These are phyloP conservation scores for Conringia planisiliqua DNA, from an alignment of 345 rosid genomes.

Conservation along the genomic window DNA sequence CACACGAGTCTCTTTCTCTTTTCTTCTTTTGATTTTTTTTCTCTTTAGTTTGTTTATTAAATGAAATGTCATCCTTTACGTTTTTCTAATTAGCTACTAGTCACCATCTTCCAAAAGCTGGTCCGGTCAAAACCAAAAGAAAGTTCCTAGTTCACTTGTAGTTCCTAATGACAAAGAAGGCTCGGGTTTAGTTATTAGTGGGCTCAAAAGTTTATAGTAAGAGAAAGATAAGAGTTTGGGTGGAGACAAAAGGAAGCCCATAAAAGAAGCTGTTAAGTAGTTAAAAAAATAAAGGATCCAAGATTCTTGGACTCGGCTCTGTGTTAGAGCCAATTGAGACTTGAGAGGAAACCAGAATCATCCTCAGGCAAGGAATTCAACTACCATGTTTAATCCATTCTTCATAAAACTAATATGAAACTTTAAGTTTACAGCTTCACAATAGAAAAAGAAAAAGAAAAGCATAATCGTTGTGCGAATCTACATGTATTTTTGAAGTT, in stretches of 20 bases:
- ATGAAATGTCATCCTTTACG: not conserved
- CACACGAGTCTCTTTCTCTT: slow-evolving; percentile 1
- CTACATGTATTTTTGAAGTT: no score
- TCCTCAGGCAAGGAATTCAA: no score
- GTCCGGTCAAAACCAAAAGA: not conserved
- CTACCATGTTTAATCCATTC: no score
- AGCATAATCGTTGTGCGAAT: no score
- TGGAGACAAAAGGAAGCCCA: not conserved
- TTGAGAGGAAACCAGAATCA: no score
- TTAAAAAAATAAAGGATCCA: not conserved
- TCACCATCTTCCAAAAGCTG: not conserved
- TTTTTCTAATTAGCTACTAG: not conserved
- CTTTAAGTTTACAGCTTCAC: no score
- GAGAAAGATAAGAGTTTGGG: not conserved
- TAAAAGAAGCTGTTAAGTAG: not conserved
- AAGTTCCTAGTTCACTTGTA: not conserved
- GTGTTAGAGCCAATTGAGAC: no score
- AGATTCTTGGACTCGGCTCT: no score
- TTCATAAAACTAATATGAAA: no score
- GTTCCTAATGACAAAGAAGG: not conserved
- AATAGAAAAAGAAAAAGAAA: no score
- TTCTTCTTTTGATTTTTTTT: not conserved
- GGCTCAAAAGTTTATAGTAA: not conserved
- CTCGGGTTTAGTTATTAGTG: not conserved
- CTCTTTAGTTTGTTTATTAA: not conserved